phyloP scores from a whole-genome alignment of 257 asterid genomes.

The Nicotiana undulata region DNA sequence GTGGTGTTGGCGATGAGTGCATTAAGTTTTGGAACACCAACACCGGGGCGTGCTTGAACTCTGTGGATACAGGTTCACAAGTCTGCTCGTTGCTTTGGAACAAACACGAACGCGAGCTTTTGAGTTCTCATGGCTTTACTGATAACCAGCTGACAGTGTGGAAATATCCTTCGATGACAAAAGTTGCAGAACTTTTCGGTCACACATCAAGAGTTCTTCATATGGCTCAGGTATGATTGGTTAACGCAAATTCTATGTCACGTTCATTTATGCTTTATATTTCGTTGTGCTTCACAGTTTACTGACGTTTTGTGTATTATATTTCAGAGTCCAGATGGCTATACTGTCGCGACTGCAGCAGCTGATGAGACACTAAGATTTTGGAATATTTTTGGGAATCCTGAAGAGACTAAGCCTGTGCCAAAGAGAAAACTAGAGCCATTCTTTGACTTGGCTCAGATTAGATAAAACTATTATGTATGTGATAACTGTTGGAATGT shows the following conservation, averaged over 20 bases:
- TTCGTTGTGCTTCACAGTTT: not conserved
- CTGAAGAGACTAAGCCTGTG: slow-evolving; percentile 60
- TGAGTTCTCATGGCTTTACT: slow-evolving; percentile 82
- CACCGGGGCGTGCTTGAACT: slow-evolving; percentile 90
- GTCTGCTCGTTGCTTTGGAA: slow-evolving; percentile 85
- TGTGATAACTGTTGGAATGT: not conserved
- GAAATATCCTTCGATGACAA: slow-evolving; percentile 93
- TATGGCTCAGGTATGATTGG: slow-evolving; percentile 62
- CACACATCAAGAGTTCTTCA: slow-evolving; percentile 87
- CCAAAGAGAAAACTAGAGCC: slow-evolving; percentile 63
- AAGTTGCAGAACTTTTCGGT: slow-evolving; percentile 82
- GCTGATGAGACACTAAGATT: slow-evolving; percentile 87
- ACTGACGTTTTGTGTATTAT: not conserved
- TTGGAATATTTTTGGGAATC: slow-evolving; percentile 85
- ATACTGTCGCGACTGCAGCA: slow-evolving; percentile 91
- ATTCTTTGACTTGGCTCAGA: slow-evolving; percentile 69
- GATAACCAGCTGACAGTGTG: slow-evolving; percentile 92
- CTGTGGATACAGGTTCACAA: slow-evolving; percentile 87
- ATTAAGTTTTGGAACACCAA: slow-evolving; percentile 91
- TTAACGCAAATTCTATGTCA: not conserved
- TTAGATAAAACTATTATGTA: slow-evolving; percentile 30
- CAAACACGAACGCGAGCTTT: slow-evolving; percentile 73
- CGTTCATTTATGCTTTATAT: not conserved
- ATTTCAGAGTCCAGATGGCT: slow-evolving; percentile 78
- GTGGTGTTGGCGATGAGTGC: slow-evolving; percentile 72